Percentiles rank a stretch among this genome's conserved stretches.
Evolutionary conservation across 495 filamentous ascomycete genomes (phyloP).

Genomic region (Neurospora sp.): DNA sequence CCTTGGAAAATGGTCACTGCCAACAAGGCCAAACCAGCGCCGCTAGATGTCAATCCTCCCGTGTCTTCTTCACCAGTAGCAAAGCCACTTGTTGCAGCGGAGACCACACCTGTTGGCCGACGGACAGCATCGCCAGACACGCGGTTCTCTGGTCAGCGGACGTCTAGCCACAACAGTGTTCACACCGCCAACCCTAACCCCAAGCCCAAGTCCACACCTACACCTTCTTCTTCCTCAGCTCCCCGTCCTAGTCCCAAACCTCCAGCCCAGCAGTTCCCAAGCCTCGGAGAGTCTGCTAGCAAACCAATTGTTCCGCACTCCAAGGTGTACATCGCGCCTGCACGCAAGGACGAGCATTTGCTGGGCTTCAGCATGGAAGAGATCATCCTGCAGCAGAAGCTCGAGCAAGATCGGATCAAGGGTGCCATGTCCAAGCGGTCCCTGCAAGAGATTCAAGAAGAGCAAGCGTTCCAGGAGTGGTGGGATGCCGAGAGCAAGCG

Average conservation of each 20-base stretch:
- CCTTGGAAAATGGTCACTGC: constrained; percentile 53
- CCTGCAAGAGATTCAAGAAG: constrained; percentile 85
- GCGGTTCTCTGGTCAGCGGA: constrained; percentile 41
- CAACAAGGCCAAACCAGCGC: constrained; percentile 20
- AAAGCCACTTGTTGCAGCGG: constrained; percentile 31
- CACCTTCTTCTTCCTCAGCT: constrained; percentile 1
- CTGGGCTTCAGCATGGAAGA: constrained; percentile 70
- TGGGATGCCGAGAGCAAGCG: constrained; percentile 87
- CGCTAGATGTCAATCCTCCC: constrained; percentile 18
- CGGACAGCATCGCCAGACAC: constrained; percentile 47
- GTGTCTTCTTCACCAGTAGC: constrained; percentile 36
- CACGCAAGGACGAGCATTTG: constrained; percentile 41
- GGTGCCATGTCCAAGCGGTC: constrained; percentile 81
- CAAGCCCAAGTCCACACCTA: constrained; percentile 2
- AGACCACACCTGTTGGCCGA: constrained; percentile 19
- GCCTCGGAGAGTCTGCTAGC: background rate
- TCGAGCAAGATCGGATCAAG: constrained; percentile 69
- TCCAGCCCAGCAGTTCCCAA: background rate
- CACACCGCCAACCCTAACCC: background rate
- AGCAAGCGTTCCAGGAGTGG: constrained; percentile 96
- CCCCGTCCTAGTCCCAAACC: constrained; percentile 10
- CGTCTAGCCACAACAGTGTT: constrained; percentile 6
- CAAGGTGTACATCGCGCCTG: constrained; percentile 37
- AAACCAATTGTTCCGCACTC: constrained; percentile 37
- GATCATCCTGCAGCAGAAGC: constrained; percentile 78